A percentile compares a stretch with the other conserved stretches of the same genome.
Conservation (phyloP, 306 rosid genomes). For the Lathyrus sativus region DNA sequence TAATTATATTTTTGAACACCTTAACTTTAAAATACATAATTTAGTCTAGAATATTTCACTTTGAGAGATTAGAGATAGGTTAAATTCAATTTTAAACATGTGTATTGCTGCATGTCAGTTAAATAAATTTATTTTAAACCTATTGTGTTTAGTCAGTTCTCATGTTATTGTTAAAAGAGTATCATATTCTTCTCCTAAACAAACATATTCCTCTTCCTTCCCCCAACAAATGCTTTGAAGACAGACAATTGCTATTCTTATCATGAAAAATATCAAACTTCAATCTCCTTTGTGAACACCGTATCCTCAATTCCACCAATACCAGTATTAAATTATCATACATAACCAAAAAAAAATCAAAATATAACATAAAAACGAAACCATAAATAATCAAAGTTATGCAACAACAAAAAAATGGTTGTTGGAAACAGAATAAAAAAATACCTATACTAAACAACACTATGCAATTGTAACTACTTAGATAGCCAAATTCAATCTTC, state of each 20-base stretch:
- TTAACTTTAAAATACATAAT: too few species aligned
- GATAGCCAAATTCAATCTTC: slow-evolving; percentile 5
- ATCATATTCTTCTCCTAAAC: not conserved
- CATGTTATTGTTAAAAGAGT: not conserved
- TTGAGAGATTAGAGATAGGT: too few species aligned
- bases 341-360: not conserved
- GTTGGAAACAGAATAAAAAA: not conserved
- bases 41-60: too few species aligned
- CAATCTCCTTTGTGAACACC: slow-evolving; percentile 29
- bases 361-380: not conserved
- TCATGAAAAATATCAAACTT: not conserved
- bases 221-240: not conserved
- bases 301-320: not conserved
- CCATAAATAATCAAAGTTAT: slow-evolving; percentile 10
- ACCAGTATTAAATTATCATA: not conserved
- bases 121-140: not conserved
- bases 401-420: slow-evolving; percentile 34
- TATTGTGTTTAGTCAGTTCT: not conserved
- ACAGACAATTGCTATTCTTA: not conserved
- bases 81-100: too few species aligned
- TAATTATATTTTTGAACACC: too few species aligned
- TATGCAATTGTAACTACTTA: not conserved
- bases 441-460: not conserved
- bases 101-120: too few species aligned
- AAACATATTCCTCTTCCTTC: not conserved